These are phyloP conservation scores for Pichia rugopelliculosa DNA, from an alignment of 805 yeast species.

Conservation along the genomic window DNA sequence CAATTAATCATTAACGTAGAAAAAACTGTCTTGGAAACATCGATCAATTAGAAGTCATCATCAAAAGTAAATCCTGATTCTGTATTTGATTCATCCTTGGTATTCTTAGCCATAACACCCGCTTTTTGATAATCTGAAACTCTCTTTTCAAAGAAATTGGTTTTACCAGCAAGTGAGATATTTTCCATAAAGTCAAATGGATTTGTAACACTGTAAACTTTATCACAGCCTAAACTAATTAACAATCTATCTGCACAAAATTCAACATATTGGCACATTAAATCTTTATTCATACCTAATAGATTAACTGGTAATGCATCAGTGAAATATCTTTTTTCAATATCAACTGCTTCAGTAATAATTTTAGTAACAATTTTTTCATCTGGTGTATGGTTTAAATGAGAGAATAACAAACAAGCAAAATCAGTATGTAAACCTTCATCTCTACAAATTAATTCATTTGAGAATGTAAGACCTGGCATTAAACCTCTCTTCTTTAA, in stretches of 20 bases:
- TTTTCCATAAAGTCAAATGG: slow-evolving; percentile 99
- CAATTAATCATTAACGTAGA: background rate
- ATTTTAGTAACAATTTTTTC: slow-evolving; percentile 72
- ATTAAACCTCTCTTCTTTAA: slow-evolving; percentile 96
- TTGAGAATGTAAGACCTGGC: slow-evolving; percentile 98
- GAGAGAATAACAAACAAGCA: slow-evolving; percentile 92
- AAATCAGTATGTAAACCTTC: slow-evolving; percentile 99
- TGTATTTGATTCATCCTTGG: slow-evolving; percentile 31
- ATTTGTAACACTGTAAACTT: slow-evolving; percentile 77
- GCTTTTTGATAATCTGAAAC: slow-evolving; percentile 99
- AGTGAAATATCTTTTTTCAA: slow-evolving; percentile 89
- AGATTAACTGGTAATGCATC: slow-evolving; percentile 92
- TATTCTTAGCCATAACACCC: slow-evolving; percentile 86
- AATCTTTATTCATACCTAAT: slow-evolving; percentile 87
- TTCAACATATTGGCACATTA: slow-evolving; percentile 98
- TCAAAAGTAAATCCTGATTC: slow-evolving; percentile 71
- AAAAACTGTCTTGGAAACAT: background rate
- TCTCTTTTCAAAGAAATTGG: slow-evolving; percentile 98
- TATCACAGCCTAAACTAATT: slow-evolving; percentile 84
- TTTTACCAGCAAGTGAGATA: slow-evolving; percentile 96
- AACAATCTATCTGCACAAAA: slow-evolving; percentile 94
- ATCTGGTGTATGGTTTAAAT: slow-evolving; percentile 83
- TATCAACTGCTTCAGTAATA: slow-evolving; percentile 89
- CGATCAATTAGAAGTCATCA: slow-evolving; percentile 73
- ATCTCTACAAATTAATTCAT: slow-evolving; percentile 95